These are phyloP conservation scores for Cladorrhinum samala DNA, from an alignment of 495 filamentous ascomycete genomes.

Conservation along the genomic window DNA sequence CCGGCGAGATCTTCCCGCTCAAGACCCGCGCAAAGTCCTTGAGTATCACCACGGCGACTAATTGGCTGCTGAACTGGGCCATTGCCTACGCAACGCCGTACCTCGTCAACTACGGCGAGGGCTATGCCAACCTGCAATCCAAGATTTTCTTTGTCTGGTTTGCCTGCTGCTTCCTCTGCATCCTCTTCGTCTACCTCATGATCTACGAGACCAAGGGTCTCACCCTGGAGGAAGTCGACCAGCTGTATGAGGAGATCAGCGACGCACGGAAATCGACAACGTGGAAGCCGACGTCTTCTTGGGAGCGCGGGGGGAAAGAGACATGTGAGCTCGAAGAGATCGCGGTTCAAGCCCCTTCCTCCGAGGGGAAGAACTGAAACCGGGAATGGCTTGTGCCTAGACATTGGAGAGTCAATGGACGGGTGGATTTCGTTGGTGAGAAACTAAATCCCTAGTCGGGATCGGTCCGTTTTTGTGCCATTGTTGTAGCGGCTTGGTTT, in stretches of 20 bases:
- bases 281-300: background rate
- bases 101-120: conserved; percentile 55
- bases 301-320: background rate
- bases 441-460: no score
- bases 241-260: background rate
- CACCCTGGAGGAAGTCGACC: no score
- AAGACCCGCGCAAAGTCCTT: conserved; percentile 66
- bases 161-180: conserved; percentile 62
- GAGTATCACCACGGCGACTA: conserved; percentile 67
- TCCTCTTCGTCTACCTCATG: conserved; percentile 69
- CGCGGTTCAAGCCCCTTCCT: background rate
- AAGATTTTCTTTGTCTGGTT: conserved; percentile 83
- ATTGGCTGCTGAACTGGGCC: no score
- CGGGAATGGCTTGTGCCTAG: no score
- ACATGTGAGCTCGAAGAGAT: background rate
- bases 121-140: conserved; percentile 62
- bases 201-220: no score
- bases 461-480: no score
- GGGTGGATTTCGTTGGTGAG: no score
- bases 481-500: no score
- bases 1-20: no score
- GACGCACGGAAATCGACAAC: background rate
- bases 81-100: no score
- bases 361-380: background rate
- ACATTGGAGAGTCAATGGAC: no score